Evolutionary conservation across 2,329 filamentous ascomycete genomes (phyloP), one percentile per base, ranked within the genome.

Genomic region (Cyphellophora europaea): DNA sequence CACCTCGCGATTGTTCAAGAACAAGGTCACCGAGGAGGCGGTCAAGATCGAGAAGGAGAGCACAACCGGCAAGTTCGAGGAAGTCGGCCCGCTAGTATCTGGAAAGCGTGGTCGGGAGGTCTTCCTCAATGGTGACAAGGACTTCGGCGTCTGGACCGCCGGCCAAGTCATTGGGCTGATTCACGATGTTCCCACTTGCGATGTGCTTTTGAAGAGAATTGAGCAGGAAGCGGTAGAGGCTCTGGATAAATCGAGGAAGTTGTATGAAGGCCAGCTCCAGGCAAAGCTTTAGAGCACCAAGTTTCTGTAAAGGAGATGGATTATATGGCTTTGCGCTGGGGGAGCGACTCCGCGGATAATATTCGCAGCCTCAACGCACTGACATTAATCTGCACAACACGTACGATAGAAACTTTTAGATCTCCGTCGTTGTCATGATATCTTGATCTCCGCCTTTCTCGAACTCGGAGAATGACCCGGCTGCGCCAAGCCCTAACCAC

Each of bases 131-230:
- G 91, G 91, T 12, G 91, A 98, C 55, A 74, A 83, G 35, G 82
- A 98, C 52, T 85, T 76, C 56, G 91, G 91, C 36, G 88, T 95
- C 25, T 98, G 91, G 91, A 96, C 91, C 13, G 87, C 89, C 6
- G 91, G 91, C 8, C 89, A 95, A 58, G 89, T 96, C 48, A 94
- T 98, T 47, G 84, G 84, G 5, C 58, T 91, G 37, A 91, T 91
- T 43, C 77, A 89, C 49, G 84, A 91, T 50, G 40, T 51, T 21
- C 48, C 48, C 6, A 44, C 48, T 5, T 89, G 83, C 53, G 71
- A 72, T 30, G 77, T 64, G 1, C 63, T 91, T 15, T 62, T 87
- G 6, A 66, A 66, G 47, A 72, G 84, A 37, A 88, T 91, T 49
- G 82, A 88, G 65, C 77, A 68, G 55, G 83, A 89, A 58, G 83